phyloP scores from a whole-genome alignment of 2,329 filamentous ascomycete species.

The Fusarium chlamydosporum region DNA sequence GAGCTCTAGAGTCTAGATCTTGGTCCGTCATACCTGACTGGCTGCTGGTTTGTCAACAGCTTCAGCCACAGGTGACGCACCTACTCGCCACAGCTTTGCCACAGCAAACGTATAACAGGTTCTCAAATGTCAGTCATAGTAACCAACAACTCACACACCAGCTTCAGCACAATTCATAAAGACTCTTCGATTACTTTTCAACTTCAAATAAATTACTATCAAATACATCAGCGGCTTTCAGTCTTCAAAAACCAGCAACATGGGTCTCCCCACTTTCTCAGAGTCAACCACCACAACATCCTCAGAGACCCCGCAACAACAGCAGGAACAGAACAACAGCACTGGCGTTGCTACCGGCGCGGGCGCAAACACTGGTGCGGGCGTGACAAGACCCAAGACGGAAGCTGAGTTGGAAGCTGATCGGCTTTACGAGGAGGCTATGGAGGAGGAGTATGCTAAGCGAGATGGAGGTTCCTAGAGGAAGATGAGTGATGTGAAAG shows the following conservation, averaged over 20 bases:
- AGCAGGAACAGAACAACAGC: conserved; percentile 25
- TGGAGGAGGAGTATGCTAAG: conserved; percentile 71
- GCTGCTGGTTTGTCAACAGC: conserved; percentile 17
- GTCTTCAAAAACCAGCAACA: conserved; percentile 30
- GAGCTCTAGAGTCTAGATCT: conserved; percentile 7
- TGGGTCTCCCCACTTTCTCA: conserved; percentile 51
- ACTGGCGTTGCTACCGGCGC: conserved; percentile 56
- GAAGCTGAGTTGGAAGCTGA: conserved; percentile 66
- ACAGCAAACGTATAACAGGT: conserved; percentile 46
- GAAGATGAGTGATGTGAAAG: neutral
- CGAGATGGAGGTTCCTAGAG: conserved; percentile 64
- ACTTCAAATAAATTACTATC: neutral
- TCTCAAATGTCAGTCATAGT: conserved; percentile 3
- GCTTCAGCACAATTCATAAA: neutral
- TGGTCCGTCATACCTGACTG: neutral
- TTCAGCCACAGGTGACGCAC: conserved; percentile 51
- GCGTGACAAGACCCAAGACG: conserved; percentile 63
- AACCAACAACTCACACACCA: neutral
- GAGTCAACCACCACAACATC: conserved; percentile 19
- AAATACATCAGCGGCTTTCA: neutral
- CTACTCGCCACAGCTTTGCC: conserved; percentile 48
- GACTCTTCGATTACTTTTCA: neutral
- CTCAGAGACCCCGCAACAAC: conserved; percentile 28
- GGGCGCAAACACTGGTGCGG: conserved; percentile 65
- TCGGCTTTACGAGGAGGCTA: conserved; percentile 64